A percentile compares a stretch with the other conserved stretches of the same genome.
phyloP scores from a whole-genome alignment of 805 yeast genomes.

The Schwanniomyces polymorphus region DNA sequence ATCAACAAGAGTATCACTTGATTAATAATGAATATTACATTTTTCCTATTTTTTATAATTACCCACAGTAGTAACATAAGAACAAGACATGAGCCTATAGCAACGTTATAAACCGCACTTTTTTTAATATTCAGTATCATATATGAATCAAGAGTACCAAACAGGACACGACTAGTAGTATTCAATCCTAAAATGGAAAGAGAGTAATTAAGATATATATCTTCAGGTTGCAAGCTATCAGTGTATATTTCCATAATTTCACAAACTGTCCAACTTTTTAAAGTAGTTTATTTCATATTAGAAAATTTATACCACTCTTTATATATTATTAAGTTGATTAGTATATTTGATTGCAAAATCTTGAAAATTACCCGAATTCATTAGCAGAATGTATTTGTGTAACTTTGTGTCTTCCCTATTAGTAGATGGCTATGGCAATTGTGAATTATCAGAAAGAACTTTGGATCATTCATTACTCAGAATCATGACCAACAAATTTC shows the following conservation, averaged over 20 bases:
- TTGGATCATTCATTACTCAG: no score
- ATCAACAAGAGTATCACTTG: conserved; percentile 56
- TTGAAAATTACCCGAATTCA: not conserved
- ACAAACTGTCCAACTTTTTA: not conserved
- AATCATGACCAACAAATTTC: no score
- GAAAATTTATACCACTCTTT: not conserved
- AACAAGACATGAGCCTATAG: conserved; percentile 15
- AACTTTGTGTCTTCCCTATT: not conserved
- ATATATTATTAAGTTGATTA: no score
- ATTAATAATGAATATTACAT: conserved; percentile 77
- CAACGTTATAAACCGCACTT: conserved; percentile 14
- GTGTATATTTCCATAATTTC: conserved; percentile 1
- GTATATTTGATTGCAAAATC: not conserved
- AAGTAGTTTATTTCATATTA: not conserved
- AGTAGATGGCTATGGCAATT: not conserved
- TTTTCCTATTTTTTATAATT: conserved; percentile 44
- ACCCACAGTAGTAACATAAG: conserved; percentile 12
- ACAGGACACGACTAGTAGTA: conserved; percentile 7
- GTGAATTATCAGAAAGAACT: not conserved
- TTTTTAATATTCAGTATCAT: conserved; percentile 4
- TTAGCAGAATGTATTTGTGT: not conserved
- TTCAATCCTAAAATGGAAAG: conserved; percentile 7
- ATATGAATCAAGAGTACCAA: conserved; percentile 12
- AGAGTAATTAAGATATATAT: conserved; percentile 12
- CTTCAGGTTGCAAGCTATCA: conserved; percentile 4